Conservation (phyloP, 352 stramenopile species). For the Phytophthora kernoviae region DNA sequence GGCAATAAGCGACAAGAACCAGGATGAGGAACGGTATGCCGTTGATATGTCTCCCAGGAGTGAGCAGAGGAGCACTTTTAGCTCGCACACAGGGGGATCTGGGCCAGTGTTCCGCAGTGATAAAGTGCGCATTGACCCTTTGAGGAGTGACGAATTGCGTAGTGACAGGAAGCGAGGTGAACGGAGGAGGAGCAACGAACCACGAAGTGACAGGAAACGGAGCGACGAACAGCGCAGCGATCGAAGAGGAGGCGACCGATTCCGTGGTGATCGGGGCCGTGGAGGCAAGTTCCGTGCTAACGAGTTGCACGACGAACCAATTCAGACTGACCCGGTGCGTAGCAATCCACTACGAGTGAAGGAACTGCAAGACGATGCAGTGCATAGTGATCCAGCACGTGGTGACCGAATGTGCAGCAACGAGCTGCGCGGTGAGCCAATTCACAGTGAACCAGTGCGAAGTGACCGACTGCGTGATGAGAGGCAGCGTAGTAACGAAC, state of each 20-base stretch:
- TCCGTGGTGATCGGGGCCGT: background rate
- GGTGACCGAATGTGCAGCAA: constrained; percentile 22
- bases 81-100: constrained; percentile 21
- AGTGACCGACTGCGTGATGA: constrained; percentile 12
- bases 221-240: constrained; percentile 23
- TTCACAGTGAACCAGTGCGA: constrained; percentile 20
- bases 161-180: background rate
- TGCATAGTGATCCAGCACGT: constrained; percentile 15
- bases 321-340: background rate
- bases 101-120: constrained; percentile 26
- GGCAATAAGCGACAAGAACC: constrained; percentile 34
- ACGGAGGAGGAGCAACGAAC: background rate
- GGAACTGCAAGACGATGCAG: constrained; percentile 22
- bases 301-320: constrained; percentile 18
- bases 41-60: constrained; percentile 31
- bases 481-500: constrained; percentile 3
- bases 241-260: constrained; percentile 7
- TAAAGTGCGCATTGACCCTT: constrained; percentile 21
- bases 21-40: constrained; percentile 30
- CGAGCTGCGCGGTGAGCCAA: constrained; percentile 19
- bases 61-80: constrained; percentile 23
- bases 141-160: constrained; percentile 16
- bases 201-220: constrained; percentile 5
- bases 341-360: constrained; percentile 1
- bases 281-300: constrained; percentile 17